These are phyloP conservation scores for Conticribra guillardii DNA, from an alignment of 108 stramenopile species.

Conservation along the genomic window DNA sequence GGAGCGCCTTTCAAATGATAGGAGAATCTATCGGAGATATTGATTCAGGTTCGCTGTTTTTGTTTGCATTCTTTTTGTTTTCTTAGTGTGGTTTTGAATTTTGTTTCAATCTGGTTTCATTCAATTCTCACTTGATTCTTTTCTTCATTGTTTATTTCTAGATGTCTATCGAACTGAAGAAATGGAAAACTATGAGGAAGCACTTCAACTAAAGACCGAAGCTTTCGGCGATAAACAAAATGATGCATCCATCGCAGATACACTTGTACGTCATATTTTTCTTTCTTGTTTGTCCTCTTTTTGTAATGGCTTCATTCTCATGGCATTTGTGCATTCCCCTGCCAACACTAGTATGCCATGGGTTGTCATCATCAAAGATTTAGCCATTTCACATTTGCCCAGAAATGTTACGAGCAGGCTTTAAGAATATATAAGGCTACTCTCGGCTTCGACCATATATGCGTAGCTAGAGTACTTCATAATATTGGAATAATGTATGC, in stretches of 20 bases:
- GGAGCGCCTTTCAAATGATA: conserved; percentile 30
- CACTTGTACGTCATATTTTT: conserved; percentile 15
- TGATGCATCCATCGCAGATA: conserved; percentile 53
- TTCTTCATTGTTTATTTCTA: no score
- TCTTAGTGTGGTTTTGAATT: no score
- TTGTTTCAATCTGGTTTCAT: no score
- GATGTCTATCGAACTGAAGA: conserved; percentile 39
- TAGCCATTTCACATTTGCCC: conserved; percentile 33
- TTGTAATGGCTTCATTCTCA: neutral
- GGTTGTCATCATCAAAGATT: conserved; percentile 49
- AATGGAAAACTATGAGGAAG: conserved; percentile 53
- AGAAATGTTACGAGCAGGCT: conserved; percentile 57
- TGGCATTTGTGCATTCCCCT: neutral
- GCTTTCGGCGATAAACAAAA: conserved; percentile 41
- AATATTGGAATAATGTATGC: conserved; percentile 58
- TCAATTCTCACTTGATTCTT: no score
- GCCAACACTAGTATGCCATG: conserved; percentile 25
- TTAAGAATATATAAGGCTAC: conserved; percentile 46
- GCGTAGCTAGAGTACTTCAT: conserved; percentile 45
- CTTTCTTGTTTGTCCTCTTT: neutral
- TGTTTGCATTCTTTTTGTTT: no score
- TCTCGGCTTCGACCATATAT: conserved; percentile 41
- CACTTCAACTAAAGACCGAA: conserved; percentile 45
- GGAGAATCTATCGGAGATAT: conserved; percentile 47
- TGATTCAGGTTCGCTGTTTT: no score